phyloP scores from a whole-genome alignment of 1,284 basidiomycete species.

The Ganoderma multipileum region DNA sequence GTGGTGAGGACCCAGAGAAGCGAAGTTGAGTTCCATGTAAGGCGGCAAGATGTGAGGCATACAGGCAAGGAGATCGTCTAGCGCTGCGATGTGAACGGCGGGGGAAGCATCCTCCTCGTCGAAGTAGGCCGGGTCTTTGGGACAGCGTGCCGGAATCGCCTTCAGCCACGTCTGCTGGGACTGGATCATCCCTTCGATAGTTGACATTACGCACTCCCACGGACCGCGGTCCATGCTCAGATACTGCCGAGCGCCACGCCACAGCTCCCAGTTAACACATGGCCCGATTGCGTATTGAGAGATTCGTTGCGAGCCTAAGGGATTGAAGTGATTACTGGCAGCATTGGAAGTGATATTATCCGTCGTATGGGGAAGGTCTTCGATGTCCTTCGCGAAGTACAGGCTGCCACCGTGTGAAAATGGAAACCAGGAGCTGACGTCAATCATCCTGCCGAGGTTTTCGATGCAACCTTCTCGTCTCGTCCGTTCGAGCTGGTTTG shows the following conservation, averaged over 20 bases:
- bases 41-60: not conserved
- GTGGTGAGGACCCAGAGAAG: not conserved
- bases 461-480: not conserved
- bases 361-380: not conserved
- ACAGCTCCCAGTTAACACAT: constrained; percentile 34
- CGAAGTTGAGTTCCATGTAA: not conserved
- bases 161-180: not conserved
- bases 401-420: not conserved
- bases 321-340: not conserved
- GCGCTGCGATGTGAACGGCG: not conserved
- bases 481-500: not conserved
- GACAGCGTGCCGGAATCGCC: not conserved
- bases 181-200: not conserved
- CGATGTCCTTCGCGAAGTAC: not conserved
- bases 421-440: not conserved
- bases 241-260: constrained; percentile 33
- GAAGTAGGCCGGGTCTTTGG: not conserved
- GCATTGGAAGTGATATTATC: not conserved
- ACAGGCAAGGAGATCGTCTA: not conserved
- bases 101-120: not conserved
- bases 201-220: constrained; percentile 16
- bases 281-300: constrained; percentile 37
- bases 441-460: not conserved
- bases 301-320: not conserved
- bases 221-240: constrained; percentile 38